phyloP scores from a whole-genome alignment of 2,329 filamentous ascomycete species.

The Laburnicola sp. region DNA sequence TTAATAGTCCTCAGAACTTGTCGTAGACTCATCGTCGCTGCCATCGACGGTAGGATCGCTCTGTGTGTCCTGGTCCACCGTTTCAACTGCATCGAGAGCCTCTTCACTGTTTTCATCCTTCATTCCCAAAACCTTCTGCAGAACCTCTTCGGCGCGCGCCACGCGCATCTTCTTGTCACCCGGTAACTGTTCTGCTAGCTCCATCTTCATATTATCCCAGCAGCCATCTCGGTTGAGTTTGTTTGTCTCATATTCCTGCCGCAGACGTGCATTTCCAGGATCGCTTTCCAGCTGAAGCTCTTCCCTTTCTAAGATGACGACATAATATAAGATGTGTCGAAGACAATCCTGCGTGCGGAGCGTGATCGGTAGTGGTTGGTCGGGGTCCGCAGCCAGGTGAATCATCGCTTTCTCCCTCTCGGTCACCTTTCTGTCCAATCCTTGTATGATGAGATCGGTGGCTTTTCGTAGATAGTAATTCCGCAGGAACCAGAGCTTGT shows the following conservation, averaged over 20 bases:
- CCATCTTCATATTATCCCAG: neutral
- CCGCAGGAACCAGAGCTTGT: conserved; percentile 1
- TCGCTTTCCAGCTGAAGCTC: too few species aligned
- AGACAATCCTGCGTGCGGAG: neutral
- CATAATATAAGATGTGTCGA: neutral
- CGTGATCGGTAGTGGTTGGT: neutral
- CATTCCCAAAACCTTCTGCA: neutral
- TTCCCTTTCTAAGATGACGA: neutral
- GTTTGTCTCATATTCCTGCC: neutral
- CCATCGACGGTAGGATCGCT: too few species aligned
- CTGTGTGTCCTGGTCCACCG: too few species aligned
- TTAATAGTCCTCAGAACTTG: too few species aligned
- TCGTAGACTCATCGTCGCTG: too few species aligned
- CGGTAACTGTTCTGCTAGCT: conserved; percentile 1
- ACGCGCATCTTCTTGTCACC: neutral
- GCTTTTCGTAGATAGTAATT: neutral
- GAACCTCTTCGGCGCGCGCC: neutral
- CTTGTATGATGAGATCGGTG: neutral
- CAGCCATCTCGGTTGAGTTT: neutral
- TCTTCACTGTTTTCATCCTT: too few species aligned
- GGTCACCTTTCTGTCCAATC: neutral
- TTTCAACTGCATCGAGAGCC: too few species aligned
- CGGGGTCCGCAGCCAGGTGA: neutral
- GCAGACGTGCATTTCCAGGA: neutral
- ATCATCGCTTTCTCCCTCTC: neutral